A percentile compares a stretch with the other conserved stretches of the same genome.
These are phyloP conservation scores for Salvia splendens DNA, from an alignment of 257 asterid genomes.

Conservation along the genomic window DNA sequence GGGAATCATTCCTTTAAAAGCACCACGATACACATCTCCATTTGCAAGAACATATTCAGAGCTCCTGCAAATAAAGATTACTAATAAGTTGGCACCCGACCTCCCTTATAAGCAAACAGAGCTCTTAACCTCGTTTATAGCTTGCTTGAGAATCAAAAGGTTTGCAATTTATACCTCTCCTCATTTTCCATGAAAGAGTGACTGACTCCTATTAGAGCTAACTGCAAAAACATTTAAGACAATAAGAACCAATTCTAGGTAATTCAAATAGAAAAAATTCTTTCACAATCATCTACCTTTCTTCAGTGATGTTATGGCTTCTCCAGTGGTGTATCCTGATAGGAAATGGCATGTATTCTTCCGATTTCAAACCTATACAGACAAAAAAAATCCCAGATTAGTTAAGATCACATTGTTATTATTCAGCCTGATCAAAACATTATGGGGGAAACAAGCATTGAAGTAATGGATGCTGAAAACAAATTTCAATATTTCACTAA, in stretches of 20 bases:
- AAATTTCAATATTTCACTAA: constrained; percentile 4
- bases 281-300: constrained; percentile 2
- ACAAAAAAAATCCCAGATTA: background rate
- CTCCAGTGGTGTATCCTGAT: background rate
- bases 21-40: constrained; percentile 78
- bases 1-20: constrained; percentile 54
- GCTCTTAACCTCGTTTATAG: constrained; percentile 4
- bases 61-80: constrained; percentile 47
- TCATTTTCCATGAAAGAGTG: constrained; percentile 43
- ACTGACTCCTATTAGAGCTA: constrained; percentile 22
- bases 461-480: background rate
- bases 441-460: constrained; percentile 18
- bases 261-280: constrained; percentile 2
- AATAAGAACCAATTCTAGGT: constrained; percentile 19
- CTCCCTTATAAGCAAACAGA: background rate
- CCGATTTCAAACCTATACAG: constrained; percentile 8
- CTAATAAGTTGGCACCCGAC: constrained; percentile 16
- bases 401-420: constrained; percentile 7
- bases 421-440: background rate
- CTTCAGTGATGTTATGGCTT: background rate
- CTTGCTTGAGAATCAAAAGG: constrained; percentile 11
- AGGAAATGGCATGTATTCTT: constrained; percentile 5
- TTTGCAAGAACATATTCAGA: constrained; percentile 59
- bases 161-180: constrained; percentile 40
- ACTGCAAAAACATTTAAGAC: constrained; percentile 38